Percentiles rank a stretch among this genome's conserved stretches.
These are phyloP conservation scores for Casuarina cunninghamiana DNA, from an alignment of 306 rosid genomes.

Conservation along the genomic window DNA sequence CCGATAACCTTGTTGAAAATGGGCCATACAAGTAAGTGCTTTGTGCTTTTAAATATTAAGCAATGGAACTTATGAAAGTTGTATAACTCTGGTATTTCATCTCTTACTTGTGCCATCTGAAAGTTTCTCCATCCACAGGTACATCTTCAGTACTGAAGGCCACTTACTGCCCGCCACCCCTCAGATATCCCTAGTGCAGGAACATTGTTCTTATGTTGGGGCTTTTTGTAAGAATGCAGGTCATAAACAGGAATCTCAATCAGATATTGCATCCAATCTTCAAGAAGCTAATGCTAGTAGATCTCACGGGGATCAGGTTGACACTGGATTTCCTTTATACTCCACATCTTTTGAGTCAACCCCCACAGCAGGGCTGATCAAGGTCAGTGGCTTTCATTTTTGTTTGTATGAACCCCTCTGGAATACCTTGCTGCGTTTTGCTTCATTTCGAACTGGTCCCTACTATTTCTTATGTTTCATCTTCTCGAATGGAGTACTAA, in stretches of 20 bases:
- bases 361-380: conserved; percentile 63
- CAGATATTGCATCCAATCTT: conserved; percentile 45
- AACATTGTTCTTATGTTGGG: conserved; percentile 81
- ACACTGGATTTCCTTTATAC: conserved; percentile 40
- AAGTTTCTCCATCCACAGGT: conserved; percentile 45
- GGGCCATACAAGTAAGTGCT: conserved; percentile 92
- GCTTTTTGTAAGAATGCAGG: conserved; percentile 68
- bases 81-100: neutral
- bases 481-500: neutral
- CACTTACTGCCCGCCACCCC: conserved; percentile 92
- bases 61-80: conserved; percentile 14
- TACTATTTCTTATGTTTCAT: conserved; percentile 12
- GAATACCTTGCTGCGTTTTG: conserved; percentile 13
- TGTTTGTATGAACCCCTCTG: conserved; percentile 16
- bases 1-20: conserved; percentile 91
- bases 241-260: conserved; percentile 34
- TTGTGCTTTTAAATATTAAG: conserved; percentile 19
- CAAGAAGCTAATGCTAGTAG: conserved; percentile 64
- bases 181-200: conserved; percentile 72
- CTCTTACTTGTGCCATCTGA: conserved; percentile 11
- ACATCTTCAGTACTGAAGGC: conserved; percentile 94
- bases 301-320: conserved; percentile 42
- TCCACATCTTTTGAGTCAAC: conserved; percentile 47
- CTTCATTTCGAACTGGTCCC: conserved; percentile 7
- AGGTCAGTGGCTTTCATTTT: conserved; percentile 48